Base-by-base conservation (phyloP, 2,329 filamentous ascomycete species). In the Cercospora berteroae region DNA sequence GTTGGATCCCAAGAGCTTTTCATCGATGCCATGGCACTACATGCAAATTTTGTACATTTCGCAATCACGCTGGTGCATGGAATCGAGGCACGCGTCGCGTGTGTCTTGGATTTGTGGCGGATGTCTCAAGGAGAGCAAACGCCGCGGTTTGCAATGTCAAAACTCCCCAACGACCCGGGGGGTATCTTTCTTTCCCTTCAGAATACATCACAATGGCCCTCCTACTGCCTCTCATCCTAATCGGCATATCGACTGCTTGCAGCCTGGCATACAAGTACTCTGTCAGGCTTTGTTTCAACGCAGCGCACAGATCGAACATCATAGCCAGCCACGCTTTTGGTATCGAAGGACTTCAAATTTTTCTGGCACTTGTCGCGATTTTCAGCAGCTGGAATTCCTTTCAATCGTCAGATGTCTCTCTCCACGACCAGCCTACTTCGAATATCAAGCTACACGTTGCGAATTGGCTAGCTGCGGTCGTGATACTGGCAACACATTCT, bases 301-400 rank as follows among this genome's bases (percentile, higher is more conserved):
- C 8, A 5, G 18, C 0, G 5, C 13, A 42, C 18, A 42, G 61
- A 8, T 55, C 29, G 5, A 44, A 13, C 9, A 23, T 67, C 36
- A 59, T 42, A 10, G 52, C 27, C 20, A 29, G 48, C 18, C 69
- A 71, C 20, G 69, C 69, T 4, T 68, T 65, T 39, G 29, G 61
- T 5, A 69, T 68, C 27, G 69, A 71, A 20, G 36, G 58, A 12
- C 18, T 69, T 7, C 67, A 71, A 55, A 18, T 69, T 0, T 5
- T 60, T 2, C 10, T 68, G 8, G n/a, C 64, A 1, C n/a, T 68
- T 12, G 23, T 29, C 33, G 59, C 64, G 9, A 23, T 67, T 23
- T 4, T 55, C 20, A 39, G 29, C 6, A 58, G 52, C 12, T n/a
- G 42, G 5, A 36, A 52, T 36, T 29, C 27, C 8, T 36, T 58